Base-by-base conservation (phyloP, 2,329 filamentous ascomycete genomes). In the Ilyonectria robusta region DNA sequence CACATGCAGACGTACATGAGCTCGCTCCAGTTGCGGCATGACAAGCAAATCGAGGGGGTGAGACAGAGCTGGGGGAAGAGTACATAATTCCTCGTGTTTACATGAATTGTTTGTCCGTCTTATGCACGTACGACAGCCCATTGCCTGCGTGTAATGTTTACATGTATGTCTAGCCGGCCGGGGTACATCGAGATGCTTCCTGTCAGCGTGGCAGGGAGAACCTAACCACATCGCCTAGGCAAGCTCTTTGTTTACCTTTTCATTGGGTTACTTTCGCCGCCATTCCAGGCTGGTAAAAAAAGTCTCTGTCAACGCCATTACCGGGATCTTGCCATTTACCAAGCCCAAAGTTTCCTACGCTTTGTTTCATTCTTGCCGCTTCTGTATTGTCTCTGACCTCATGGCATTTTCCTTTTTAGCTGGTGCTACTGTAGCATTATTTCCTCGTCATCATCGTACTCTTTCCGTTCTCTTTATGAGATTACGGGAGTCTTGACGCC, bases 71-170 rank as follows among this genome's bases (percentile, higher is more conserved):
- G 29, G n/a, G 44, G 44, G 23, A 15, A 6, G 17, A 35, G 31
- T n/a, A 40, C 29, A 44, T 42, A 59, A 50, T 59, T 19, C n/a
- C 11, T 50, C 9, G 33, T 19, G 17, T 33, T 37, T 55, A 4
- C 21, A 10, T 26, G 15, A 46, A 42, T 51, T 42, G 37, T 48
- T 60, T 44, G n/a, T 15, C 33, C 47, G n/a, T 15, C 19, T 29
- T 8, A 31, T 47, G 40, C 48, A 54, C 26, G 19, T 21, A 42
- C 46, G 40, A 35, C 59, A 61, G 40, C 26, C 46, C 57, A 59
- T 19, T 19, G 31, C 10, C 57, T 59, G 57, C 50, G 59, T 61
- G 50, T 61, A 31, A 61, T 61, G 59, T 47, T 61, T 46, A 61
- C 40, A 19, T 23, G 31, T 11, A 33, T 3, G 31, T 33, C 31